Conservation (phyloP, 257 asterid genomes). For the Gentiana dahurica region DNA sequence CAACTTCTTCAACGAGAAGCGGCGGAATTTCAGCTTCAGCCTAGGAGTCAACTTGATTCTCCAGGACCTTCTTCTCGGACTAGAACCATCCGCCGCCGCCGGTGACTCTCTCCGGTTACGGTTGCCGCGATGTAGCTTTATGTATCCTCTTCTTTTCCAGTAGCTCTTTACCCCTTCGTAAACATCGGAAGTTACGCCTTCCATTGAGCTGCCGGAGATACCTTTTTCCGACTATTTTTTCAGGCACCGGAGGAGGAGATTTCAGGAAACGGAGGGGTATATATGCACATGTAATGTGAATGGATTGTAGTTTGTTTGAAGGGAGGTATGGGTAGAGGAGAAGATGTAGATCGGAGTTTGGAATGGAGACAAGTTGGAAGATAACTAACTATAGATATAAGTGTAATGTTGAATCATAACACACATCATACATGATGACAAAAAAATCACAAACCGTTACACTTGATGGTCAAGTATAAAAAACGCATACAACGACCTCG, state of each 20-base stretch:
- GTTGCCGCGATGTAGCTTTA: conserved; percentile 8
- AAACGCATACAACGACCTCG: too few species aligned
- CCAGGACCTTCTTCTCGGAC: conserved; percentile 19
- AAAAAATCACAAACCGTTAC: too few species aligned
- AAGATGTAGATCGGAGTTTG: background rate
- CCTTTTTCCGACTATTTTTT: background rate
- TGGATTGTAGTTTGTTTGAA: background rate
- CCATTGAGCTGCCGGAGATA: conserved; percentile 7
- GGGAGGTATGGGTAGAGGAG: background rate
- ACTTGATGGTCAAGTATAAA: too few species aligned
- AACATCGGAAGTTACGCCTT: conserved; percentile 10
- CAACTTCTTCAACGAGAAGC: conserved; percentile 23
- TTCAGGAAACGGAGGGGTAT: background rate
- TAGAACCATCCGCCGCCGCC: conserved; percentile 6
- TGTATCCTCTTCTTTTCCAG: conserved; percentile 26
- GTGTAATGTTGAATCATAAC: too few species aligned
- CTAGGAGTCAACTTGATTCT: conserved; percentile 15
- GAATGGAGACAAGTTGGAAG: background rate
- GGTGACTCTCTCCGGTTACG: conserved; percentile 10
- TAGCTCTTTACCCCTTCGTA: conserved; percentile 20
- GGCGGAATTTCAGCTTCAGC: conserved; percentile 20
- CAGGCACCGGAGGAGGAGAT: background rate
- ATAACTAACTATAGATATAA: background rate
- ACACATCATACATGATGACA: too few species aligned
- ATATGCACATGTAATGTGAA: background rate